Evolutionary conservation across 495 filamentous ascomycete species (phyloP).

Genomic region (Podospora fimiseda): DNA sequence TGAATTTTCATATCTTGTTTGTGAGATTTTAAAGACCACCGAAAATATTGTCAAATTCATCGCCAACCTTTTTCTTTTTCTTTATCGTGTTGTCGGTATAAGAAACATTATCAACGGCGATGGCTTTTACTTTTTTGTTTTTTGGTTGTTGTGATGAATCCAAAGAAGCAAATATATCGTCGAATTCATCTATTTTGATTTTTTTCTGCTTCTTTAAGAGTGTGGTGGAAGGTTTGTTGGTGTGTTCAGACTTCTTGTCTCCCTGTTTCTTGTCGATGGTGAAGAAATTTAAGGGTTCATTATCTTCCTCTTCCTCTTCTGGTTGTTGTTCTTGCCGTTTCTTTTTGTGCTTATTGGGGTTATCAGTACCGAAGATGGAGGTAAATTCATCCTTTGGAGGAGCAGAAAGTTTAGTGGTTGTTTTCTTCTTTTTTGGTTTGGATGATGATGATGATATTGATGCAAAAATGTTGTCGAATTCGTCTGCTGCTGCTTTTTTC

Average conservation of each 20-base stretch:
- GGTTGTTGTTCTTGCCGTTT: no score
- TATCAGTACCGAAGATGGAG: no score
- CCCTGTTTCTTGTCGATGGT: not conserved
- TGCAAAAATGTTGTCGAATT: conserved; percentile 31
- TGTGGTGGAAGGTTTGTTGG: no score
- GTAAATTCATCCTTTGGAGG: no score
- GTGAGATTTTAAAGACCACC: not conserved
- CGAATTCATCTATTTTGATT: conserved; percentile 27
- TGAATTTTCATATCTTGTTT: conserved; percentile 6
- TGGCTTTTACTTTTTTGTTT: not conserved
- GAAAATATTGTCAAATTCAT: conserved; percentile 28
- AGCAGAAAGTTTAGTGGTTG: no score
- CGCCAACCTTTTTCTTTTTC: not conserved
- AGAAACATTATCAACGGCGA: no score
- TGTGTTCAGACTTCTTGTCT: conserved; percentile 6
- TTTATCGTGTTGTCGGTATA: no score
- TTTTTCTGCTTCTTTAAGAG: no score
- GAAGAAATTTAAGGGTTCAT: no score
- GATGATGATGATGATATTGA: no score
- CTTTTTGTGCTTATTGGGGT: no score
- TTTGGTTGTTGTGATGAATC: not conserved
- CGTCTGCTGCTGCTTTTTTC: conserved; percentile 17
- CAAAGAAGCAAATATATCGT: conserved; percentile 23
- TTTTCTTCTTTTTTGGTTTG: no score
- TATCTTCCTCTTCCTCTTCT: not conserved